phyloP scores from a whole-genome alignment of 176 grass and related monocot species.

The Thalia dealbata region DNA sequence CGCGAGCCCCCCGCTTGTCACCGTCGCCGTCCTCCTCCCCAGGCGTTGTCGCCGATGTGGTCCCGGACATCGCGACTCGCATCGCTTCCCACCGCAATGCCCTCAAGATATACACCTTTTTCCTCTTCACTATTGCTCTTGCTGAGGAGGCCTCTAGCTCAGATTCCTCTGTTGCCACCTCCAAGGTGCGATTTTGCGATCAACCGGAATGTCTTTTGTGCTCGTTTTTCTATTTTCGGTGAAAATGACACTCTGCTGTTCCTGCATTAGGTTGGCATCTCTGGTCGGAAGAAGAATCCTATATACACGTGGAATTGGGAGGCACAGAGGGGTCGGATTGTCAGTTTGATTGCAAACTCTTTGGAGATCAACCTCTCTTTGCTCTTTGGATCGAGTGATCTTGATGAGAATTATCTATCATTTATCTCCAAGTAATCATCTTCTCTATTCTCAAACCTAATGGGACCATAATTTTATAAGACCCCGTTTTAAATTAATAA shows the following conservation, averaged over 20 bases:
- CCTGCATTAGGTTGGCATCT: constrained; percentile 35
- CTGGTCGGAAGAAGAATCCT: constrained; percentile 71
- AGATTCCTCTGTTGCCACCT: constrained; percentile 19
- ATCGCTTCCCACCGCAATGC: constrained; percentile 73
- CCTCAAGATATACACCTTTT: constrained; percentile 87
- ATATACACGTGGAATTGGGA: constrained; percentile 90
- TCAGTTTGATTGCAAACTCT: constrained; percentile 83
- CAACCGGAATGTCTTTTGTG: constrained; percentile 7
- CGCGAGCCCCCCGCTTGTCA: constrained; percentile 34
- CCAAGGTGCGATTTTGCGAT: constrained; percentile 36
- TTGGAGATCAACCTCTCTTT: constrained; percentile 74
- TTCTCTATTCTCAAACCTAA: not conserved
- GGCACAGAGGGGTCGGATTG: constrained; percentile 70
- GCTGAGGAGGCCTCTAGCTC: constrained; percentile 34
- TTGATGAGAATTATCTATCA: constrained; percentile 80
- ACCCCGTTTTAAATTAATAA: not conserved
- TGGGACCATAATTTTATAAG: not conserved
- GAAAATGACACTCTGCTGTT: constrained; percentile 12
- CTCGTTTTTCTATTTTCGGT: not conserved
- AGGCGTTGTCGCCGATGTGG: not conserved
- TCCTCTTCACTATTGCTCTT: constrained; percentile 60
- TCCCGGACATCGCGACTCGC: constrained; percentile 27
- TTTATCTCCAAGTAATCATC: constrained; percentile 76
- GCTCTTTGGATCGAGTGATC: constrained; percentile 67
- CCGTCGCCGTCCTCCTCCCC: not conserved